phyloP scores from a whole-genome alignment of 305 asterid genomes.

The Rubia tinctorum region DNA sequence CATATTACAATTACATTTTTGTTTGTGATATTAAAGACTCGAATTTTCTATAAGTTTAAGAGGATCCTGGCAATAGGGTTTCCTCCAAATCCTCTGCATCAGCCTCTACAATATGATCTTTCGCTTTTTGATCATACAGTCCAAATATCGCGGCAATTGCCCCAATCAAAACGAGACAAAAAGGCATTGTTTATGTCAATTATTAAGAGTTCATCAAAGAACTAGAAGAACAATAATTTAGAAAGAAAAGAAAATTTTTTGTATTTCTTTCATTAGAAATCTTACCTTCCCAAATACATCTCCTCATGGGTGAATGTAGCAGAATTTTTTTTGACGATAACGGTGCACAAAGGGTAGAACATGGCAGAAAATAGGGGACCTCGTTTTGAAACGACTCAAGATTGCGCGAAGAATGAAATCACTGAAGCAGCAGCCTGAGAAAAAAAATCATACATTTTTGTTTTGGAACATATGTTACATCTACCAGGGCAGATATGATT shows the following conservation, averaged over 20 bases:
- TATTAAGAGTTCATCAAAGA: neutral
- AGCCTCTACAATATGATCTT: constrained; percentile 33
- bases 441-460: neutral
- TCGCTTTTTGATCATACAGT: constrained; percentile 71
- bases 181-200: neutral
- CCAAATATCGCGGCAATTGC: constrained; percentile 64
- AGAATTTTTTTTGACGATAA: no score
- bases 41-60: no score
- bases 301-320: constrained; percentile 53
- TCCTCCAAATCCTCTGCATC: constrained; percentile 11
- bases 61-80: no score
- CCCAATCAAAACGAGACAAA: constrained; percentile 43
- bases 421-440: constrained; percentile 56
- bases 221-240: no score
- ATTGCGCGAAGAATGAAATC: constrained; percentile 62
- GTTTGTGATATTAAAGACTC: no score
- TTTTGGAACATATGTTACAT: neutral
- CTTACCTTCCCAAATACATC: constrained; percentile 70
- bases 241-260: neutral
- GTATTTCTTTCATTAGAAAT: neutral
- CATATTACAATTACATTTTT: no score
- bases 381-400: constrained; percentile 67
- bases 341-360: constrained; percentile 67
- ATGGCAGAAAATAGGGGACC: constrained; percentile 84
- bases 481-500: no score